A percentile compares a stretch with the other conserved stretches of the same genome.
These are phyloP conservation scores for Pyricularia pennisetigena DNA, from an alignment of 2,329 filamentous ascomycete species.

Conservation along the genomic window DNA sequence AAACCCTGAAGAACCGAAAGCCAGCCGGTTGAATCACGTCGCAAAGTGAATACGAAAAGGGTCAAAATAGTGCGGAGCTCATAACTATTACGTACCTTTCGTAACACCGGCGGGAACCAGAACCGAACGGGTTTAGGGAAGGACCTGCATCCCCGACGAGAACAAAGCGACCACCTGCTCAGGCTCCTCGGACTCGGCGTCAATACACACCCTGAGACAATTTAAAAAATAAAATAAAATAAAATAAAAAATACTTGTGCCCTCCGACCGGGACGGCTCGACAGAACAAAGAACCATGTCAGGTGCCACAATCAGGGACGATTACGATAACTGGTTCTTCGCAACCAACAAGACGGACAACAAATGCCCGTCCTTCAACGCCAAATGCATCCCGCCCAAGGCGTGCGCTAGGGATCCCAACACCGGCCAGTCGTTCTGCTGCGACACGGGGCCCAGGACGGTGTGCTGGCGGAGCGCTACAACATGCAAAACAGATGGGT, in stretches of 20 bases:
- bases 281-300: conserved; percentile 2
- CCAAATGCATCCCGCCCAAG: conserved; percentile 8
- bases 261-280: neutral
- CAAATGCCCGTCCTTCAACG: conserved; percentile 8
- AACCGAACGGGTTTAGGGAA: neutral
- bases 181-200: neutral
- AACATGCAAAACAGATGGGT: conserved; percentile 10
- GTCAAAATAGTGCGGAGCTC: neutral
- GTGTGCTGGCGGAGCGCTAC: conserved; percentile 10
- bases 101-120: neutral
- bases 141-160: neutral
- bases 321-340: conserved; percentile 11
- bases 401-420: conserved; percentile 12
- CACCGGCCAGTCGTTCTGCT: conserved; percentile 11
- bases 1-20: neutral
- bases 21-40: neutral
- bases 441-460: neutral
- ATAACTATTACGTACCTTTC: neutral
- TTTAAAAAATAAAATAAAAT: too few relatives aligned
- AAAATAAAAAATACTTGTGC: neutral
- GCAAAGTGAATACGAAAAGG: neutral
- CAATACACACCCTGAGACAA: too few relatives aligned
- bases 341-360: conserved; percentile 9
- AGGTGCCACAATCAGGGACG: neutral
- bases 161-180: neutral